These are phyloP conservation scores for Cytospora leucostoma DNA, from an alignment of 2,329 filamentous ascomycete species.

Conservation along the genomic window DNA sequence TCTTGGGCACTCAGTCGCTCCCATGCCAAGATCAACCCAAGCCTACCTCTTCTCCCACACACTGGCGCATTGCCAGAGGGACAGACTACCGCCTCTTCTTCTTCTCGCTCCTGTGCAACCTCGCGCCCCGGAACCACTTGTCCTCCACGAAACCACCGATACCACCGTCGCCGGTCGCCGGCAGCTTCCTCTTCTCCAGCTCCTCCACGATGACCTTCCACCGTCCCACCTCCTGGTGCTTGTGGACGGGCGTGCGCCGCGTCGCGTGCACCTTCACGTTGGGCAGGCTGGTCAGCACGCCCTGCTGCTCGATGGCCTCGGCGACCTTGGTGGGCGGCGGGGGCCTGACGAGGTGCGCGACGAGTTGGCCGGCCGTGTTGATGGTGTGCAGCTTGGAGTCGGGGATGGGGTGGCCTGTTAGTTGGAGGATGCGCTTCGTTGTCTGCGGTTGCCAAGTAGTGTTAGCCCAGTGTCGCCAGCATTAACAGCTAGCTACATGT, in stretches of 20 bases:
- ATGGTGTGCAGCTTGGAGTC: conserved; percentile 66
- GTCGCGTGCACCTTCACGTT: conserved; percentile 71
- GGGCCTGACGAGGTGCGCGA: conserved; percentile 54
- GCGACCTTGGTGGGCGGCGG: conserved; percentile 64
- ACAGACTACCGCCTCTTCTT: conserved; percentile 23
- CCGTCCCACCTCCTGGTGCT: conserved; percentile 40
- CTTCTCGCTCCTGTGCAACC: conserved; percentile 18
- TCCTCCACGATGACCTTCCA: conserved; percentile 43
- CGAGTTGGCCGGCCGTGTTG: conserved; percentile 54
- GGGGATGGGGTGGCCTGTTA: conserved; percentile 75
- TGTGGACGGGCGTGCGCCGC: conserved; percentile 64
- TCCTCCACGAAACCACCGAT: conserved; percentile 35
- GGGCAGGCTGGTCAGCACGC: conserved; percentile 53
- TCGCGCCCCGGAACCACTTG: conserved; percentile 33
- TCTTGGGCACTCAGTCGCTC: background rate
- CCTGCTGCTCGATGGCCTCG: conserved; percentile 53
- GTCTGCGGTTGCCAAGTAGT: conserved; percentile 55
- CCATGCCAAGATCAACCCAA: background rate
- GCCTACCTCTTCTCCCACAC: background rate
- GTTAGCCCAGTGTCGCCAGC: conserved; percentile 24
- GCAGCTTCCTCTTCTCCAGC: conserved; percentile 38
- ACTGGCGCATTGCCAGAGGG: too few relatives aligned
- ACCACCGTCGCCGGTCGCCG: conserved; percentile 36
- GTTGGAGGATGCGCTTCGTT: conserved; percentile 75
- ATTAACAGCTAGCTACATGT: background rate